Percentiles rank a stretch among this genome's conserved stretches.
These are phyloP conservation scores for Penicillium sp. DNA, from an alignment of 2,329 filamentous ascomycete genomes.

Conservation along the genomic window DNA sequence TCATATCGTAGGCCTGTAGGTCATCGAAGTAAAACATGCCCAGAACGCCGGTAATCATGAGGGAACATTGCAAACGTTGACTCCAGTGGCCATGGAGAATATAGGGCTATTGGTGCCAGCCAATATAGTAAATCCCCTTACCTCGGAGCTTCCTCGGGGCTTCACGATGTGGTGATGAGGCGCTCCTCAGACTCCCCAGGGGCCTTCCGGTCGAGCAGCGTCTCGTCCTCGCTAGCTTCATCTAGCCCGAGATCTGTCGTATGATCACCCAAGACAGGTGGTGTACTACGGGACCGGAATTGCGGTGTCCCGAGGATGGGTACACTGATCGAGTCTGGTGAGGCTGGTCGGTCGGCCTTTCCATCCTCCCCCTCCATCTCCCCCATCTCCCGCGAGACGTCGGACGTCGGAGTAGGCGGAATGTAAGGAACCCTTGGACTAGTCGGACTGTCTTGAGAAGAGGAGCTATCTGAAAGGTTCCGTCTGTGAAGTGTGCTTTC, in stretches of 20 bases:
- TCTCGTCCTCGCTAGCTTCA: slow-evolving; percentile 6
- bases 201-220: background rate
- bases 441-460: slow-evolving; percentile 25
- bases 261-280: slow-evolving; percentile 25
- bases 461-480: slow-evolving; percentile 35
- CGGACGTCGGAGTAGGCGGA: slow-evolving; percentile 40
- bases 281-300: slow-evolving; percentile 32
- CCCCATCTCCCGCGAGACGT: slow-evolving; percentile 20
- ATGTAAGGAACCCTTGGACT: slow-evolving; percentile 37
- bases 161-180: slow-evolving; percentile 1
- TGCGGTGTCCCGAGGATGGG: slow-evolving; percentile 23
- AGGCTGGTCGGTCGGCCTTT: slow-evolving; percentile 14
- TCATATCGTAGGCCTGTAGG: slow-evolving; percentile 12
- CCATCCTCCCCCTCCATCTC: slow-evolving; percentile 19
- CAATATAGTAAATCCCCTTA: background rate
- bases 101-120: slow-evolving; percentile 1
- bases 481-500: slow-evolving; percentile 26
- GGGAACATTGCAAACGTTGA: background rate
- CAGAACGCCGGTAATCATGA: slow-evolving; percentile 8
- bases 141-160: background rate
- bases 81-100: background rate
- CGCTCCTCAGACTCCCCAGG: slow-evolving; percentile 2
- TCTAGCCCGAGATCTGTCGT: slow-evolving; percentile 6
- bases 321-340: slow-evolving; percentile 19
- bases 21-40: slow-evolving; percentile 1